A percentile compares a stretch with the other conserved stretches of the same genome.
These are phyloP conservation scores for Backusella parvicylindrica DNA, from an alignment of 192 early-diverging fungal species.

Conservation along the genomic window DNA sequence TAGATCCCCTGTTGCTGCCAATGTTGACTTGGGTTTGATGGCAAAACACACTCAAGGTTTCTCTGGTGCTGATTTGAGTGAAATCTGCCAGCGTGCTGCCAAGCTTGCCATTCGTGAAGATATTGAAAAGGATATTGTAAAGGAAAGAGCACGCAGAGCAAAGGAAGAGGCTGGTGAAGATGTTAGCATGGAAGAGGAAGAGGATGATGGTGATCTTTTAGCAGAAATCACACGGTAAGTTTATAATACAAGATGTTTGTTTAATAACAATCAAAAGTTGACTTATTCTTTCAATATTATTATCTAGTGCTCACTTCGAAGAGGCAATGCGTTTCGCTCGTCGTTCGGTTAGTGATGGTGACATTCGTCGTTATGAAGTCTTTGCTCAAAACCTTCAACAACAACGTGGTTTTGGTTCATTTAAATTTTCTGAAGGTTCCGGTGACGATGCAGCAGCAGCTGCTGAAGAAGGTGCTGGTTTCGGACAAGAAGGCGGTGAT, in stretches of 20 bases:
- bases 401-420: constrained; percentile 88
- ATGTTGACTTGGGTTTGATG: constrained; percentile 81
- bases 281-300: not conserved
- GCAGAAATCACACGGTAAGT: constrained; percentile 78
- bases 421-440: constrained; percentile 88
- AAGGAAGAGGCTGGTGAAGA: constrained; percentile 68
- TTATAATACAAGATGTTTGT: not conserved
- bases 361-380: constrained; percentile 99
- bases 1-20: constrained; percentile 84
- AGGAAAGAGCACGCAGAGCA: constrained; percentile 70
- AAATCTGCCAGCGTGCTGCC: constrained; percentile 97
- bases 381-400: constrained; percentile 98
- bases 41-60: constrained; percentile 91
- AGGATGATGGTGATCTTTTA: constrained; percentile 78
- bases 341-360: constrained; percentile 91
- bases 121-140: constrained; percentile 84
- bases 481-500: constrained; percentile 65
- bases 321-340: constrained; percentile 98
- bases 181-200: constrained; percentile 65
- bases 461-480: constrained; percentile 39
- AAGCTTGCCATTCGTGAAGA: constrained; percentile 97
- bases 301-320: constrained; percentile 84
- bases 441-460: constrained; percentile 16
- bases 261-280: not conserved
- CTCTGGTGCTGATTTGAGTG: constrained; percentile 96